Percentiles rank a stretch among this genome's conserved stretches.
Conservation (phyloP, 257 asterid genomes). For the Ophiorrhiza pumila region DNA sequence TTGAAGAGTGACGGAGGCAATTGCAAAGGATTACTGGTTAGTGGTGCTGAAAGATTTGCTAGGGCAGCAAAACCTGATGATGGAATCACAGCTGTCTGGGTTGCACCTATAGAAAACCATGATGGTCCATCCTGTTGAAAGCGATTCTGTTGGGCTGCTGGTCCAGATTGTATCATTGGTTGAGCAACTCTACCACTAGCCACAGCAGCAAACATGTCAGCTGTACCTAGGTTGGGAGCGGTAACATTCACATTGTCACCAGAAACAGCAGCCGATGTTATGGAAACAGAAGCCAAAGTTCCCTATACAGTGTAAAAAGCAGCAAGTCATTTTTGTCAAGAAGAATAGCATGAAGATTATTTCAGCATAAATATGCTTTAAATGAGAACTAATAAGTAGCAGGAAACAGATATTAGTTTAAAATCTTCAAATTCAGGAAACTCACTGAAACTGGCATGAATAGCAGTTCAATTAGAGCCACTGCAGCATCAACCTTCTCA, state of each 20-base stretch:
- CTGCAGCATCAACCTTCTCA: slow-evolving; percentile 89
- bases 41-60: slow-evolving; percentile 33
- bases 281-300: slow-evolving; percentile 47
- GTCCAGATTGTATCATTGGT: slow-evolving; percentile 36
- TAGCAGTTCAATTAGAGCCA: slow-evolving; percentile 73
- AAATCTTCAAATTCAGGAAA: slow-evolving; percentile 19
- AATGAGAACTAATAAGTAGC: neutral
- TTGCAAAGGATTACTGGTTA: slow-evolving; percentile 33
- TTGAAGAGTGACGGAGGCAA: slow-evolving; percentile 36
- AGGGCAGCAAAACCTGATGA: slow-evolving; percentile 33
- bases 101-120: slow-evolving; percentile 54
- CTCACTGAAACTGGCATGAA: slow-evolving; percentile 81
- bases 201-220: slow-evolving; percentile 24
- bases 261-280: slow-evolving; percentile 36
- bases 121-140: slow-evolving; percentile 50
- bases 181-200: slow-evolving; percentile 45
- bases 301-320: slow-evolving; percentile 35
- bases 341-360: neutral
- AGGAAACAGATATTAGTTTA: neutral
- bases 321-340: slow-evolving; percentile 1
- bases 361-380: neutral
- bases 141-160: slow-evolving; percentile 39
- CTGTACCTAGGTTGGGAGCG: slow-evolving; percentile 29
- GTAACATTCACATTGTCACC: slow-evolving; percentile 25
- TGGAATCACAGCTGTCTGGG: slow-evolving; percentile 34